Base-by-base conservation (phyloP, 805 yeast species). In the Tetrapisispora pingtungensis region DNA sequence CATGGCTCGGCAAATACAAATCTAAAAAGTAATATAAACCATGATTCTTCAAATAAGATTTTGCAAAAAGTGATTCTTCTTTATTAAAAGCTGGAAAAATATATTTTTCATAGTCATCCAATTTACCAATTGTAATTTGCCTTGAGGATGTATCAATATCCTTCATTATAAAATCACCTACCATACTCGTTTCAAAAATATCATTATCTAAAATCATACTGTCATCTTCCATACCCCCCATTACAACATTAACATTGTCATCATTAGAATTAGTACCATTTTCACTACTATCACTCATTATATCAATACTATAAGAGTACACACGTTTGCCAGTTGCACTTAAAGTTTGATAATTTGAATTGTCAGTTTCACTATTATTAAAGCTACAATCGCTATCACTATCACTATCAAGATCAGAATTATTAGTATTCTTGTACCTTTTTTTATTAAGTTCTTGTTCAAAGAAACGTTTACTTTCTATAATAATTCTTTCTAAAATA, bases 1-100 rank as follows among this genome's bases (percentile, higher is more conserved):
- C 80, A 4, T 74, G 73, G 2, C 72, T 71, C 2, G 89, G 84
- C 17, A 85, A 59, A 49, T 75, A 82, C 40, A 69, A 68, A 45
- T 77, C 77, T 36, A 86, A 58, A 53, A 87, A 87, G 45, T 65
- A 60, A 47, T 71, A 64, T 28, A 75, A 69, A 0, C 96, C 96
- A 46, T 74, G 60, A 3, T 64, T 58, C 54, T 81, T 82, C 43
- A 88, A 62, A 53, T 55, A 78, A 40, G 69, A 67, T 46, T 81
- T 68, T 0, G 78, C 76, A 40, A 65, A 68, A 7, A 69, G 57
- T 13, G 74, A 65, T 27, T 67, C 67, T 26, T 70, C 72, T 37
- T 69, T 70, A 2, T 75, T 62, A n/a, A 65, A 58, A 6, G 46
- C 40, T 1, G 73, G 74, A 17, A 64, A 51, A 3, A 53, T 47